Conservation (phyloP, 2,329 filamentous ascomycete species). For the Colletotrichum tanaceti region DNA sequence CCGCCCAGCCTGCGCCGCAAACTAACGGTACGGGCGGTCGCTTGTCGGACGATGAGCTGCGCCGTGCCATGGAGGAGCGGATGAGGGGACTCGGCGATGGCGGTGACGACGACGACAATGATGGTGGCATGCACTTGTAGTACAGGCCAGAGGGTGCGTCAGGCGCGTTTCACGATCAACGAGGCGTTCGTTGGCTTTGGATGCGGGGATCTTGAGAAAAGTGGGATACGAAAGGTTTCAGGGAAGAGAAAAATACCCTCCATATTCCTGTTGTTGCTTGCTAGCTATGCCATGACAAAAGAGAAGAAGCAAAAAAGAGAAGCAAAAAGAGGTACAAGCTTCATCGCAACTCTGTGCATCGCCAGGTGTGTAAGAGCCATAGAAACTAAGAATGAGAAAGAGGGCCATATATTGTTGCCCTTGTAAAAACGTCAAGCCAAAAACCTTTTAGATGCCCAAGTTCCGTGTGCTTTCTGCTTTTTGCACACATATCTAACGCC, state of each 20-base stretch:
- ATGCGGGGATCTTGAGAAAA: background rate
- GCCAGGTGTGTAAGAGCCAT: background rate
- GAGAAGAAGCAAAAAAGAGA: constrained; percentile 9
- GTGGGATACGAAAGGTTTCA: background rate
- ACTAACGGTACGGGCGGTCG: constrained; percentile 54
- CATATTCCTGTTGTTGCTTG: constrained; percentile 37
- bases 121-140: constrained; percentile 72
- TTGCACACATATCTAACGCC: constrained; percentile 34
- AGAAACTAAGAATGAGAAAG: constrained; percentile 18
- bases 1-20: constrained; percentile 9
- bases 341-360: constrained; percentile 16
- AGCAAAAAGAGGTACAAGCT: constrained; percentile 4
- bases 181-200: constrained; percentile 5
- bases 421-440: background rate
- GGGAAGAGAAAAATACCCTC: constrained; percentile 33
- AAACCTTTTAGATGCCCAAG: constrained; percentile 22
- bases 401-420: background rate
- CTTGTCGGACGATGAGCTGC: constrained; percentile 69
- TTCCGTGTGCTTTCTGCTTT: constrained; percentile 29
- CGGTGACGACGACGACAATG: constrained; percentile 58
- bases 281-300: constrained; percentile 38
- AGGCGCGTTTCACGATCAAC: constrained; percentile 9
- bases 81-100: constrained; percentile 59
- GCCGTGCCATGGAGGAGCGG: constrained; percentile 65
- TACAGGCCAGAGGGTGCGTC: background rate